phyloP scores from a whole-genome alignment of 2,329 filamentous ascomycete genomes.

The Pseudogymnoascus sp. region DNA sequence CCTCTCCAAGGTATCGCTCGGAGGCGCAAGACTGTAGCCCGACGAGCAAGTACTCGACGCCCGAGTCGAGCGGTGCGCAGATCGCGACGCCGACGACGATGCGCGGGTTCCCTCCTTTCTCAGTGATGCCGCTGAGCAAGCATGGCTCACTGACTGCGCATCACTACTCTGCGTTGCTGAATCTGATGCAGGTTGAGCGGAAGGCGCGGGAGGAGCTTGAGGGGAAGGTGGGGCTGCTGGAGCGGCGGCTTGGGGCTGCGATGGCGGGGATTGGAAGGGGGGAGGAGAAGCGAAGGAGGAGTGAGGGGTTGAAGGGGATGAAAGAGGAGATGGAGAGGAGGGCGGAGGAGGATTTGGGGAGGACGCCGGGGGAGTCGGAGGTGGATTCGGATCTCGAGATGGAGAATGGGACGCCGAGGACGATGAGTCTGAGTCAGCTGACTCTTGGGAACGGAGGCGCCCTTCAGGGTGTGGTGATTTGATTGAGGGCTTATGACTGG shows the following conservation, averaged over 20 bases:
- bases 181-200: slow-evolving; percentile 48
- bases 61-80: neutral
- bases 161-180: slow-evolving; percentile 42
- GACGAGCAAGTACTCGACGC: neutral
- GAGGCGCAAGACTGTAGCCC: neutral
- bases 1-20: neutral
- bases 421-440: slow-evolving; percentile 54
- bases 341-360: neutral
- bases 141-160: slow-evolving; percentile 31
- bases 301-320: slow-evolving; percentile 35
- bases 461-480: neutral
- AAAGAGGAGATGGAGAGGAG: slow-evolving; percentile 28
- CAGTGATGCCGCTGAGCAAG: slow-evolving; percentile 21
- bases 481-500: neutral
- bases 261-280: slow-evolving; percentile 43
- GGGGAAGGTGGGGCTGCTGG: slow-evolving; percentile 37
- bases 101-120: slow-evolving; percentile 22
- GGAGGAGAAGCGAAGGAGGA: slow-evolving; percentile 39
- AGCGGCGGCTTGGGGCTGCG: slow-evolving; percentile 26
- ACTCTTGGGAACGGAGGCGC: slow-evolving; percentile 34
- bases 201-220: slow-evolving; percentile 47
- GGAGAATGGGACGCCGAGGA: slow-evolving; percentile 49
- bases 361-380: slow-evolving; percentile 17
- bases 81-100: slow-evolving; percentile 20
- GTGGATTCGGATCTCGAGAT: slow-evolving; percentile 23